phyloP scores from a whole-genome alignment of 1,284 basidiomycete genomes.

The Microbotryomycetes sp. region DNA sequence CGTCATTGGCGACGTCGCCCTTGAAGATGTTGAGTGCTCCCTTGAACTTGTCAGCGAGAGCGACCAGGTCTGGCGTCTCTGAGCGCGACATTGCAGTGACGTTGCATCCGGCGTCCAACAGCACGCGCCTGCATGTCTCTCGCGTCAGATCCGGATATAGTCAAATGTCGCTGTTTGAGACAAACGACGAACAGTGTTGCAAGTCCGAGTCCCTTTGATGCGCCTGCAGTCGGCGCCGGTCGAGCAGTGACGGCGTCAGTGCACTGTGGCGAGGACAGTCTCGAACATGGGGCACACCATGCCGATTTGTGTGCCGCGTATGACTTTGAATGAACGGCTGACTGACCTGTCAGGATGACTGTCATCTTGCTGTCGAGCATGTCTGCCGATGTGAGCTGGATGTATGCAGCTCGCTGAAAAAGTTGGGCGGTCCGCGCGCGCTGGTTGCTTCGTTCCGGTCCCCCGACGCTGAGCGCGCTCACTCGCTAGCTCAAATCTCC shows the following conservation, averaged over 20 bases:
- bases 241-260: too few relatives aligned
- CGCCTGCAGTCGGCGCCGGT: conserved; percentile 28
- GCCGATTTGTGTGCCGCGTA: neutral
- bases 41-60: conserved; percentile 47
- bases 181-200: conserved; percentile 51
- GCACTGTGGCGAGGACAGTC: too few relatives aligned
- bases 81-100: conserved; percentile 72
- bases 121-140: conserved; percentile 45
- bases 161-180: neutral
- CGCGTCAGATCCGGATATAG: neutral
- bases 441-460: neutral
- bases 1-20: conserved; percentile 58
- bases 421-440: neutral
- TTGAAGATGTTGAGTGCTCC: conserved; percentile 31
- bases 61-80: conserved; percentile 54
- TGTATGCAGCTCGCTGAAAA: neutral
- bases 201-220: conserved; percentile 62
- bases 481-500: neutral
- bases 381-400: too few relatives aligned
- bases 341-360: neutral
- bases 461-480: neutral
- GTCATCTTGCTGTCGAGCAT: neutral
- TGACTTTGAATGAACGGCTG: neutral
- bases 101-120: conserved; percentile 42
- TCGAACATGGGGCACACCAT: too few relatives aligned